Evolutionary conservation across 2,329 filamentous ascomycete species (phyloP).

Genomic region (Fusarium sp.): DNA sequence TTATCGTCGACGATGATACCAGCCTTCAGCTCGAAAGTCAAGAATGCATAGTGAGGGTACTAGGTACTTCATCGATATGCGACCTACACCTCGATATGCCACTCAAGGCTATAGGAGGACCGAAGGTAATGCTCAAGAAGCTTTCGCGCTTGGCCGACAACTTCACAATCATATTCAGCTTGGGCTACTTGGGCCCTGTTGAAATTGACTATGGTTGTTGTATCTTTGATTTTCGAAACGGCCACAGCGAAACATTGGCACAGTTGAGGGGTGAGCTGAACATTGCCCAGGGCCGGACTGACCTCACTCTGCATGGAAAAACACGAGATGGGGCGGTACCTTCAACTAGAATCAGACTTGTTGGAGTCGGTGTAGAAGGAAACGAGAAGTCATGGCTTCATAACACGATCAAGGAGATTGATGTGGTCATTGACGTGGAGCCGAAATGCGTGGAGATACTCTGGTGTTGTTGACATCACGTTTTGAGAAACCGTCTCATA

Average conservation of each 20-base stretch:
- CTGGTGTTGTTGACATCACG: conserved; percentile 16
- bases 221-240: conserved; percentile 51
- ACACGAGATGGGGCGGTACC: conserved; percentile 22
- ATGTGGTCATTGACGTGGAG: conserved; percentile 40
- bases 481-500: background rate
- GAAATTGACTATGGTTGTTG: conserved; percentile 52
- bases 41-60: conserved; percentile 45
- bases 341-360: conserved; percentile 42
- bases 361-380: conserved; percentile 45
- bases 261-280: conserved; percentile 49
- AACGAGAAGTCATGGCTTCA: conserved; percentile 47
- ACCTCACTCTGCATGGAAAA: conserved; percentile 49
- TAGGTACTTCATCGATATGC: conserved; percentile 42
- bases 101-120: conserved; percentile 48
- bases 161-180: conserved; percentile 42
- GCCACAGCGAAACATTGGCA: conserved; percentile 45
- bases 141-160: conserved; percentile 33
- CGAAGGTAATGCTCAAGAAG: conserved; percentile 41
- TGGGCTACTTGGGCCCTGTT: conserved; percentile 51
- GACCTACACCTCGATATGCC: conserved; percentile 46
- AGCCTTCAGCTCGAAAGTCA: conserved; percentile 50
- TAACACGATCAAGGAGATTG: conserved; percentile 48
- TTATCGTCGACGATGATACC: conserved; percentile 49
- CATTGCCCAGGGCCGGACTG: conserved; percentile 48
- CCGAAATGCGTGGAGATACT: conserved; percentile 27